phyloP scores from a whole-genome alignment of 345 rosid species.

The Populus deltoides region DNA sequence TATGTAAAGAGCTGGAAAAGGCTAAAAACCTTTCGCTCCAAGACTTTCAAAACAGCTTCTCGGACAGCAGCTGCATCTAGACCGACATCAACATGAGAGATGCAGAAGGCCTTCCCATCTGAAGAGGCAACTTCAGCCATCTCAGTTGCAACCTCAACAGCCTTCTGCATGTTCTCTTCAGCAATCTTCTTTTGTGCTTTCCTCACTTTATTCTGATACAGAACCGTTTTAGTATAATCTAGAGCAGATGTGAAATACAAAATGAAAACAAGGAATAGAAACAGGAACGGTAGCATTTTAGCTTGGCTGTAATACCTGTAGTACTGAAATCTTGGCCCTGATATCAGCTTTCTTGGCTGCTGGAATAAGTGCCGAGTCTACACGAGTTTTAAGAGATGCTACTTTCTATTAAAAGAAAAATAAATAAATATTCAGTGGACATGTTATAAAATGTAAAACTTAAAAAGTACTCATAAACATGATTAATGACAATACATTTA shows the following conservation, averaged over 20 bases:
- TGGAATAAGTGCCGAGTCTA: constrained; percentile 73
- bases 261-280: not conserved
- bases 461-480: not conserved
- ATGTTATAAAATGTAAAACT: not conserved
- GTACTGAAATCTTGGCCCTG: constrained; percentile 60
- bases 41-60: constrained; percentile 81
- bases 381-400: constrained; percentile 67
- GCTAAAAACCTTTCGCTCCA: constrained; percentile 55
- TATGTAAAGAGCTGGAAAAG: not conserved
- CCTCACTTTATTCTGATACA: constrained; percentile 56
- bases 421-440: too few relatives aligned
- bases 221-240: not conserved
- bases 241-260: not conserved
- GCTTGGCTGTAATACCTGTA: constrained; percentile 54
- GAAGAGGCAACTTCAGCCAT: constrained; percentile 66
- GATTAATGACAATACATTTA: not conserved
- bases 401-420: constrained; percentile 54
- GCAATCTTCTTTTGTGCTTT: constrained; percentile 89
- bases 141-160: constrained; percentile 58
- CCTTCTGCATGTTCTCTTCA: constrained; percentile 71
- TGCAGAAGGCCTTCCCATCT: constrained; percentile 69
- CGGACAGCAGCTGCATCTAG: constrained; percentile 93
- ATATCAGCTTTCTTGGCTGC: constrained; percentile 86
- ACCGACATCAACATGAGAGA: constrained; percentile 74
- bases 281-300: not conserved